A percentile compares a stretch with the other conserved stretches of the same genome.
Conservation (phyloP, 2,329 filamentous ascomycete species). For the Pseudocercospora eumusae region DNA sequence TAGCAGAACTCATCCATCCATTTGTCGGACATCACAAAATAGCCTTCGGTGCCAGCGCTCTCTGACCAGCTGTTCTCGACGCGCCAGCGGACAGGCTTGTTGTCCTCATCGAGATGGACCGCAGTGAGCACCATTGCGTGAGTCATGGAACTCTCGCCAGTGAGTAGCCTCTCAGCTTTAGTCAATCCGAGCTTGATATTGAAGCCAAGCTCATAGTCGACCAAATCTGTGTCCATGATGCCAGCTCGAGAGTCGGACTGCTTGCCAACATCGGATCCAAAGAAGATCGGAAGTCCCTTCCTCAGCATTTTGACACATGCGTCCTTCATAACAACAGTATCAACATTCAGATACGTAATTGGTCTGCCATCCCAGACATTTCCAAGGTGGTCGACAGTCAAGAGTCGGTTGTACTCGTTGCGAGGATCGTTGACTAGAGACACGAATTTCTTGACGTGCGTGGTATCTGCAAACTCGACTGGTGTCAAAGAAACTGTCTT, state of each 20-base stretch:
- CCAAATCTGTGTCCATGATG: slow-evolving; percentile 76
- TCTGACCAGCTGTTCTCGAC: slow-evolving; percentile 87
- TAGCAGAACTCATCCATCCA: slow-evolving; percentile 70
- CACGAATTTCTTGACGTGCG: slow-evolving; percentile 68
- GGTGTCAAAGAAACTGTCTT: slow-evolving; percentile 67
- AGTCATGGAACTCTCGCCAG: slow-evolving; percentile 80
- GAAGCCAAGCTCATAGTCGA: slow-evolving; percentile 82
- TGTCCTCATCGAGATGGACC: slow-evolving; percentile 71
- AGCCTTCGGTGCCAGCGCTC: slow-evolving; percentile 69
- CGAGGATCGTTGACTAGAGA: slow-evolving; percentile 85
- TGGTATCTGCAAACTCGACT: slow-evolving; percentile 68
- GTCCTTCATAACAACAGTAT: slow-evolving; percentile 69
- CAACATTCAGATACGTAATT: slow-evolving; percentile 81
- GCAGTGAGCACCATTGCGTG: slow-evolving; percentile 90
- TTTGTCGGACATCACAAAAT: slow-evolving; percentile 84
- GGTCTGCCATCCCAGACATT: slow-evolving; percentile 77
- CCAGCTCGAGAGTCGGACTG: slow-evolving; percentile 68
- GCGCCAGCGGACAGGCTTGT: slow-evolving; percentile 72
- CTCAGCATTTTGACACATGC: slow-evolving; percentile 76
- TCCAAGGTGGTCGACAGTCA: slow-evolving; percentile 76
- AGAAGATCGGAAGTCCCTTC: slow-evolving; percentile 79
- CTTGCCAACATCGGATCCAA: slow-evolving; percentile 84
- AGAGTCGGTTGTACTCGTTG: slow-evolving; percentile 68
- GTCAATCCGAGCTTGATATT: slow-evolving; percentile 71
- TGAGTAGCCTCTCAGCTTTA: slow-evolving; percentile 73